Base-by-base conservation (phyloP, 371 early-diverging fungal species). In the Entomophthora muscae region DNA sequence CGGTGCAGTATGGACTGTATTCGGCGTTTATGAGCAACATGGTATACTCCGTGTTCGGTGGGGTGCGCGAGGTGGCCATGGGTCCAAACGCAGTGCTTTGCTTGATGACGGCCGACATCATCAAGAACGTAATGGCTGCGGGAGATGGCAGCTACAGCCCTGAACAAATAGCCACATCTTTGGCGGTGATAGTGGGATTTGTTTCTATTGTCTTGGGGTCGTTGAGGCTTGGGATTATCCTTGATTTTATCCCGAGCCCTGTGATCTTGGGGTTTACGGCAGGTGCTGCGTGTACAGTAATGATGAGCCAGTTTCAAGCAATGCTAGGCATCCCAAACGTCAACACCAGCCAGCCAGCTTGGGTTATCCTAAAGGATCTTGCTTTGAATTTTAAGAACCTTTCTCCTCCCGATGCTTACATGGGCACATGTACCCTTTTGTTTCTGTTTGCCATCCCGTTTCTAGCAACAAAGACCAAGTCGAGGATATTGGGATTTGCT, bases 1-100 rank as follows among this genome's bases (percentile, higher is more conserved):
- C 91, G 23, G 79, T 86, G 33, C 77, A 89, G 65, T 87, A 83
- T 70, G 94, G 94, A 0, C 76, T 93, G n/a, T 93, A 93, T 74
- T 83, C 89, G 53, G 77, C 86, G 60, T 84, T 90, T 68, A 71
- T 88, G 23, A 87, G 89, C 13, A 74, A 78, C 1, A 67, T 82
- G 17, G 29, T 86, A 30, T 90, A 93, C 69, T 78, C 76, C 59
- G 69, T 90, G 29, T 85, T 91, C 69, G 90, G 85, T 32, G 89
- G 91, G 0, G 83, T 87, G 32, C 87, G 88, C 67, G 91, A 90
- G 67, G 85, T 89, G 27, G 86, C 86, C 26, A 86, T 91, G 61
- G 91, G 94, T 21, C 88, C 92, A 0, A n/a, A n/a, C n/a, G n/a
- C n/a, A n/a, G n/a, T n/a, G n/a, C n/a, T n/a, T n/a, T 86, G 89